phyloP scores from a whole-genome alignment of 345 rosid genomes.

The Lepidium sativum region DNA sequence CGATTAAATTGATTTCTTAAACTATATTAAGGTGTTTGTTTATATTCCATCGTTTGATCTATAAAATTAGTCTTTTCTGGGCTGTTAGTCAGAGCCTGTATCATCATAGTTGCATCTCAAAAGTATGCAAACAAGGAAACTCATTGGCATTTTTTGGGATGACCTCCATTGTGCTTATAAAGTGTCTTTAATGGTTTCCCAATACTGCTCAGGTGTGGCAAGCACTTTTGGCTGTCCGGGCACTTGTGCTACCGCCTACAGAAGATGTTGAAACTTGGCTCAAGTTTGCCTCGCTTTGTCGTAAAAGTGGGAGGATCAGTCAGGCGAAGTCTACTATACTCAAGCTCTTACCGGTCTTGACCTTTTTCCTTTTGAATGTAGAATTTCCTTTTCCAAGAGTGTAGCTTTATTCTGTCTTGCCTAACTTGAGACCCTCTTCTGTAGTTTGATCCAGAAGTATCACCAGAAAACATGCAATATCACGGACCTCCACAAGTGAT shows the following conservation, averaged over 20 bases:
- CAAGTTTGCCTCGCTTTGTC: constrained; percentile 90
- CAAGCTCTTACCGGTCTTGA: constrained; percentile 74
- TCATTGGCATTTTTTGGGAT: neutral
- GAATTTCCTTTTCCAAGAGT: constrained; percentile 2
- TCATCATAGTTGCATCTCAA: neutral
- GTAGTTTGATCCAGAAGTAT: constrained; percentile 90
- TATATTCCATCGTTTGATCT: neutral
- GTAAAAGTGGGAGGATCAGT: constrained; percentile 78
- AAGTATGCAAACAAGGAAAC: neutral
- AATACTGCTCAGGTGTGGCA: constrained; percentile 79
- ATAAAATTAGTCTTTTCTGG: neutral
- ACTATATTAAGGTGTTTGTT: neutral
- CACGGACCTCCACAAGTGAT: constrained; percentile 97
- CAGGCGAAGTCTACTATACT: constrained; percentile 94
- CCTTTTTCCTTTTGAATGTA: neutral
- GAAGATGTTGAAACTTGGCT: constrained; percentile 95
- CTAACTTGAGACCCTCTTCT: constrained; percentile 15
- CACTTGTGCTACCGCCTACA: constrained; percentile 88
- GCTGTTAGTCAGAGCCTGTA: neutral
- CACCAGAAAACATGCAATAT: constrained; percentile 57
- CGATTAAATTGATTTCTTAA: neutral
- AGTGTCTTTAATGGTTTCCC: neutral
- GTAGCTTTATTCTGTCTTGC: constrained; percentile 5
- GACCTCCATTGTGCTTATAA: neutral
- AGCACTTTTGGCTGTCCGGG: constrained; percentile 76